Percentiles rank a stretch among this genome's conserved stretches.
Evolutionary conservation across 2,329 filamentous ascomycete species (phyloP).

Genomic region (Phialocephala subalpina): DNA sequence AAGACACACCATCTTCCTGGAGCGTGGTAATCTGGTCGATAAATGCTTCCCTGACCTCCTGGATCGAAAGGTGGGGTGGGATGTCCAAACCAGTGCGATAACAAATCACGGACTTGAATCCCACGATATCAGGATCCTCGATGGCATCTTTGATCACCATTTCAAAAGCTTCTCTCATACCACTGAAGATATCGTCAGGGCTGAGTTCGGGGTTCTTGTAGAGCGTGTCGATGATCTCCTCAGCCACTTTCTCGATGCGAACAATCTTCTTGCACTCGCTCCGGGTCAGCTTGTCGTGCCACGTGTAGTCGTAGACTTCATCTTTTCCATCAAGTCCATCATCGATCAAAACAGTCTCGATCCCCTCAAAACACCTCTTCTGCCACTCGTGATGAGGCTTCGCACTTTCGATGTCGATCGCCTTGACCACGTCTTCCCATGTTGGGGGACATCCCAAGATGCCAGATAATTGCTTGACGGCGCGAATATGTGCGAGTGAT

Average conservation of each 20-base stretch:
- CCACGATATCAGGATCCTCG: constrained; percentile 72
- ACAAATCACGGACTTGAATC: constrained; percentile 85
- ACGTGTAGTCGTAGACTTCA: constrained; percentile 64
- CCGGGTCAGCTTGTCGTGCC: constrained; percentile 71
- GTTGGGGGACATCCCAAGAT: constrained; percentile 70
- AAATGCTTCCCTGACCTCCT: constrained; percentile 34
- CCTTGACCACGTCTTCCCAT: constrained; percentile 60
- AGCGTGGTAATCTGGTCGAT: constrained; percentile 40
- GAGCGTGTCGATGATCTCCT: constrained; percentile 62
- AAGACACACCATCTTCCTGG: constrained; percentile 29
- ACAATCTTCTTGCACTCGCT: constrained; percentile 76
- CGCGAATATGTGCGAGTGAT: constrained; percentile 74
- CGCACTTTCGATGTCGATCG: constrained; percentile 36
- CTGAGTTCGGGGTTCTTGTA: constrained; percentile 46
- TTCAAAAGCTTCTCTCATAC: constrained; percentile 49
- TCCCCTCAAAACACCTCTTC: constrained; percentile 71
- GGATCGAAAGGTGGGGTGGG: constrained; percentile 46
- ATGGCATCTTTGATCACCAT: constrained; percentile 64
- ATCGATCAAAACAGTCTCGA: constrained; percentile 79
- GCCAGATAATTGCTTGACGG: constrained; percentile 70
- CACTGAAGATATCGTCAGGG: constrained; percentile 46
- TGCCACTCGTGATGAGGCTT: constrained; percentile 61
- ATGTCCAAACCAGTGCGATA: constrained; percentile 79
- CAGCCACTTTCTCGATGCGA: constrained; percentile 77
- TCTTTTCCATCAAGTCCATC: constrained; percentile 70